phyloP scores from a whole-genome alignment of 371 early-diverging fungal species.

The Nosema muscidifuracis region DNA sequence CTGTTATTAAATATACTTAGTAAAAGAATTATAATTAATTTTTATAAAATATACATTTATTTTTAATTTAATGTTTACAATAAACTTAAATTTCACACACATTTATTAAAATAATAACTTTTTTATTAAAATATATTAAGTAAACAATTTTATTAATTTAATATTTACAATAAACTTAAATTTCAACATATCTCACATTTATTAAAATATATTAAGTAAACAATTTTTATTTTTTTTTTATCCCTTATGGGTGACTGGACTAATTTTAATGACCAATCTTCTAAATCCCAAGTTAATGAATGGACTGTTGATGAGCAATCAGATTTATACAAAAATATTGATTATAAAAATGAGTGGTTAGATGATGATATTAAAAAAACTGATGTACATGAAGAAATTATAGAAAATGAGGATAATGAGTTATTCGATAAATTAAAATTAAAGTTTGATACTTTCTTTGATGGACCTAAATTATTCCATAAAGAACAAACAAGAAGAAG shows the following conservation, averaged over 20 bases:
- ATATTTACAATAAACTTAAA: neutral
- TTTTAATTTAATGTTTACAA: too few relatives aligned
- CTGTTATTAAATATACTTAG: neutral
- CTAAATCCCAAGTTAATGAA: neutral
- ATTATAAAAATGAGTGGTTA: conserved; percentile 7
- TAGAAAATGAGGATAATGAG: neutral
- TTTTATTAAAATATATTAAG: too few relatives aligned
- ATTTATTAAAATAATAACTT: too few relatives aligned
- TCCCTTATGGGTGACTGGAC: neutral
- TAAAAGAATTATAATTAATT: neutral
- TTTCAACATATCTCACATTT: neutral
- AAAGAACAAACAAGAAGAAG: conserved; percentile 2
- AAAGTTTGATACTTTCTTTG: neutral
- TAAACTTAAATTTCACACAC: too few relatives aligned
- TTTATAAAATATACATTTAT: too few relatives aligned
- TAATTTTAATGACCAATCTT: neutral
- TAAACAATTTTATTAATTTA: too few relatives aligned
- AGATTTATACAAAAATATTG: conserved; percentile 13
- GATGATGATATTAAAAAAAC: neutral
- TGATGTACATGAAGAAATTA: neutral
- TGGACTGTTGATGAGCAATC: neutral
- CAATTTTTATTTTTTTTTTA: neutral
- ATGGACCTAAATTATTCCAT: conserved; percentile 20
- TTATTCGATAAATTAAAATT: neutral
- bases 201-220: too few relatives aligned